Percentiles rank a stretch among this genome's conserved stretches.
These are phyloP conservation scores for Clarireedia monteithiana DNA, from an alignment of 2,329 filamentous ascomycete species.

Conservation along the genomic window DNA sequence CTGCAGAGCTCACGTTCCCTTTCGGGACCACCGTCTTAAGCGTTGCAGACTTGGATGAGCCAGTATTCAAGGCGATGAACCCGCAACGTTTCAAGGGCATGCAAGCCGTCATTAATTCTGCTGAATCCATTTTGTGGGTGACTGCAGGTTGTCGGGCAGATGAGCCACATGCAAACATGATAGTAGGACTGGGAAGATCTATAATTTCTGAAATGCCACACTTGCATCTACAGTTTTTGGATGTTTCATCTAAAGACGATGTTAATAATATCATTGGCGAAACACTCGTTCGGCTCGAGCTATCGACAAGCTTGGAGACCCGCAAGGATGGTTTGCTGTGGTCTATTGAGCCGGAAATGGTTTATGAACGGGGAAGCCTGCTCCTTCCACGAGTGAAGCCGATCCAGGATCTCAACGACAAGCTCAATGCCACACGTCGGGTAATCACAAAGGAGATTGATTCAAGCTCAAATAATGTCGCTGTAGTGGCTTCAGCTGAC, in stretches of 20 bases:
- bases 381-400: constrained; percentile 14
- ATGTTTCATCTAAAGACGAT: constrained; percentile 9
- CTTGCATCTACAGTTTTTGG: constrained; percentile 16
- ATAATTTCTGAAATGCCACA: constrained; percentile 16
- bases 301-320: not conserved
- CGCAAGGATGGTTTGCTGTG: constrained; percentile 8
- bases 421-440: constrained; percentile 11
- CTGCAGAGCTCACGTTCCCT: not conserved
- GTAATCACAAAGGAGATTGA: constrained; percentile 10
- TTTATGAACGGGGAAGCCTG: constrained; percentile 8
- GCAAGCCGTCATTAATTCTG: not conserved
- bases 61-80: constrained; percentile 9
- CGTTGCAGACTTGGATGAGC: constrained; percentile 28
- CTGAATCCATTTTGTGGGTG: constrained; percentile 15
- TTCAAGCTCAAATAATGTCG: not conserved
- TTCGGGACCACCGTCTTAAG: constrained; percentile 12
- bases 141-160: constrained; percentile 10
- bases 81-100: not conserved
- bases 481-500: not conserved
- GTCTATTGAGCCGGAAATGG: constrained; percentile 16
- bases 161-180: constrained; percentile 14
- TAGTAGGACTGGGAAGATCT: constrained; percentile 15
- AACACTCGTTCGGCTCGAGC: constrained; percentile 8
- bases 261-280: constrained; percentile 10
- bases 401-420: constrained; percentile 7